Conservation (phyloP, 1,284 basidiomycete species). For the Moesziomyces sp. region DNA sequence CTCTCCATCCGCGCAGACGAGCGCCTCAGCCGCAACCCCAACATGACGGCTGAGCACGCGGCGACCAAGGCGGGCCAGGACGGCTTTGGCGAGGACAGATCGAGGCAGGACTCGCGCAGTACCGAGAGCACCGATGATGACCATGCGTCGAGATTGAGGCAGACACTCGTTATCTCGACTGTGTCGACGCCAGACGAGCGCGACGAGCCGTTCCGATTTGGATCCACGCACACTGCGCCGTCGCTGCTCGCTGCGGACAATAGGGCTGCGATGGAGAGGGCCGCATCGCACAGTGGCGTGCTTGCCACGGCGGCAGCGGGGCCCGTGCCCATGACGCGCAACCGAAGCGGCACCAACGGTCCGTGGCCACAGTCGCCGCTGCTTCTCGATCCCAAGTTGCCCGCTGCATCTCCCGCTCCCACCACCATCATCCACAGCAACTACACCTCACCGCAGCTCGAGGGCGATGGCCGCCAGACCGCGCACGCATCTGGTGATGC, state of each 20-base stretch:
- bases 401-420: conserved; percentile 18
- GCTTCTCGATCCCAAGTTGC: conserved; percentile 23
- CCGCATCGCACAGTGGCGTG: conserved; percentile 15
- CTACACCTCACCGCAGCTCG: conserved; percentile 21
- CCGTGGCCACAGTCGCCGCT: conserved; percentile 51
- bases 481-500: not conserved
- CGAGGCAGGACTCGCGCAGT: conserved; percentile 36
- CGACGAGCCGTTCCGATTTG: conserved; percentile 19
- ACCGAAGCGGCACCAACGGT: conserved; percentile 35
- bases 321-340: conserved; percentile 29
- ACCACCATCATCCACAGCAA: conserved; percentile 37
- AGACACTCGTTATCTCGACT: conserved; percentile 40
- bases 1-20: conserved; percentile 39
- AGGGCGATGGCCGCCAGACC: not conserved
- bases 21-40: conserved; percentile 7
- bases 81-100: conserved; percentile 3
- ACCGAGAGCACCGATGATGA: conserved; percentile 32
- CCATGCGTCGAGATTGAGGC: conserved; percentile 4
- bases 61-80: conserved; percentile 2
- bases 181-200: conserved; percentile 33
- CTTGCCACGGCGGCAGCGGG: conserved; percentile 1
- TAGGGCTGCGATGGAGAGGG: conserved; percentile 15
- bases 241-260: conserved; percentile 9
- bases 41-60: not conserved
- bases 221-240: conserved; percentile 12